Base-by-base conservation (phyloP, 2,329 filamentous ascomycete genomes). In the Cadophora luteo-olivacea region DNA sequence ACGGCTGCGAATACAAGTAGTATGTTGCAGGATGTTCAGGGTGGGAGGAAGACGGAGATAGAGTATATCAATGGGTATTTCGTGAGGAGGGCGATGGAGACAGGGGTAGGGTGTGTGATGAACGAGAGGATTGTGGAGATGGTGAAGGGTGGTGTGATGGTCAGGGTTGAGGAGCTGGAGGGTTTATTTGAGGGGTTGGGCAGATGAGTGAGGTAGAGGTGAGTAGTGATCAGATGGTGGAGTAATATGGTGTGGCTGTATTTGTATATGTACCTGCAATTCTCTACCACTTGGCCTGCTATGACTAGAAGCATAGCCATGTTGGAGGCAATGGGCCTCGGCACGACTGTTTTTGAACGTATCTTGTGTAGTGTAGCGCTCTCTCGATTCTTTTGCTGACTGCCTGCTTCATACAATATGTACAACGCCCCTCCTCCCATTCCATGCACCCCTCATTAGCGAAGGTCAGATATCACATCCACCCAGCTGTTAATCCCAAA, bases 11-110 rank as follows among this genome's bases (percentile, higher is more conserved):
- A 90, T 75, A 84, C 79, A 11, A 89, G 86, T 76, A 89, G 86
- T 4, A 90, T 90, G 87, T 81, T 88, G 5, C 87, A 90, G 77
- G 87, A 90, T 73, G 81, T 86, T 14, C 77, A 75, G 38, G 82
- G 83, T 7, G 84, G 84, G 19, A 84, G 83, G 74, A 73, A 76
- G 66, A 89, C 87, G 6, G 87, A 89, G 75, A 82, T 89, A 54
- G 76, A 80, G 61, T 86, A 88, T 71, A 85, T 90, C 72, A 89
- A 89, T 74, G 87, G 87, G 64, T 89, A 85, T 82, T 77, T 89
- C 57, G 70, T 75, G 6, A 70, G 64, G 58, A 72, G 64, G 51
- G 77, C 72, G 36, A 62, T 51, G 45, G 72, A 76, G 45, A 3
- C 68, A 1, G 75, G 73, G 22, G 64, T 81, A 12, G 76, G 80